Conservation (phyloP, 1,284 basidiomycete genomes). For the Hypsizygus ulmarius region DNA sequence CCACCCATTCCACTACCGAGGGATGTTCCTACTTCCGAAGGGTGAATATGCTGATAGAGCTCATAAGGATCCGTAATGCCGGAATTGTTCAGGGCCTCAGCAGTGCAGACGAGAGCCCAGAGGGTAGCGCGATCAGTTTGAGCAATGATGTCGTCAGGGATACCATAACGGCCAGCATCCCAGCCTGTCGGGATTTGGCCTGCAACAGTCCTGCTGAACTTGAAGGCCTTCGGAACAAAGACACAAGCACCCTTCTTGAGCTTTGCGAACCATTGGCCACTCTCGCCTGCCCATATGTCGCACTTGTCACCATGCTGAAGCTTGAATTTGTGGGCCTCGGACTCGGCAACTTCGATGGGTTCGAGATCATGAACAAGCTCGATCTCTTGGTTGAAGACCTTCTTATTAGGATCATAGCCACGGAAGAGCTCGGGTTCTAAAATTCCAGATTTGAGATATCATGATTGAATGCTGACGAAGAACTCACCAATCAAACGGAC, state of each 20-base stretch:
- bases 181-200: conserved; percentile 98
- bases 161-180: conserved; percentile 94
- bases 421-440: conserved; percentile 95
- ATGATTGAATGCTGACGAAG: neutral
- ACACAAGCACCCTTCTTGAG: conserved; percentile 98
- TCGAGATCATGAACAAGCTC: conserved; percentile 97
- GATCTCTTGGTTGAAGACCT: conserved; percentile 95
- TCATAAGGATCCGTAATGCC: conserved; percentile 98
- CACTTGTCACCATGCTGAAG: conserved; percentile 96
- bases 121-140: conserved; percentile 94
- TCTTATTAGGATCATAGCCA: conserved; percentile 96
- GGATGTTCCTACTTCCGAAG: conserved; percentile 90
- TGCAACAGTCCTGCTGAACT: conserved; percentile 91
- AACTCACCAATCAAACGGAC: conserved; percentile 88
- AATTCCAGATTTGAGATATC: conserved; percentile 16
- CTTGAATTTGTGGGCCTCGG: conserved; percentile 95
- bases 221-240: conserved; percentile 92
- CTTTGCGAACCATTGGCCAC: conserved; percentile 95
- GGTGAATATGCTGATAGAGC: conserved; percentile 94
- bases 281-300: conserved; percentile 88
- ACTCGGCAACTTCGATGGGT: conserved; percentile 88
- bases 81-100: conserved; percentile 95
- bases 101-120: conserved; percentile 94
- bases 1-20: conserved; percentile 98
- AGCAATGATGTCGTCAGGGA: conserved; percentile 95